A percentile compares a stretch with the other conserved stretches of the same genome.
phyloP scores from a whole-genome alignment of 2,329 filamentous ascomycete species.

The Pyrenophora teres region DNA sequence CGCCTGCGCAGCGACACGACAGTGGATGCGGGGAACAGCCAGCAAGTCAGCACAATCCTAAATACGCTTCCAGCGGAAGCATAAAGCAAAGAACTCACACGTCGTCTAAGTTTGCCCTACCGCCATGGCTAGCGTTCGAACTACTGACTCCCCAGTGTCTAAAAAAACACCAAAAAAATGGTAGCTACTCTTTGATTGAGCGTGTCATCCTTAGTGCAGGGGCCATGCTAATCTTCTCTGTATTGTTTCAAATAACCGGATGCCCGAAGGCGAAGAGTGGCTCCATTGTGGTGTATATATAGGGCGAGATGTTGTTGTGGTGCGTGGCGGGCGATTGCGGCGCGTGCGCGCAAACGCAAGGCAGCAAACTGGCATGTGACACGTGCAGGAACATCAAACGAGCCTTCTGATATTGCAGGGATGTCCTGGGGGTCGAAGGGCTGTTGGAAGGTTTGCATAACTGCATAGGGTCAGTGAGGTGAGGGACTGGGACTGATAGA shows the following conservation, averaged over 20 bases:
- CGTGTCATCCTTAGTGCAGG: slow-evolving; percentile 90
- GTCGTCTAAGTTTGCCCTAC: neutral
- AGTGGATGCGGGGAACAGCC: too few species aligned
- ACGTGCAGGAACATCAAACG: neutral
- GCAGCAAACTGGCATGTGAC: slow-evolving; percentile 3
- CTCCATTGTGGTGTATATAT: neutral
- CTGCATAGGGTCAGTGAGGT: too few species aligned
- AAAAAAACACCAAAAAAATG: slow-evolving; percentile 29
- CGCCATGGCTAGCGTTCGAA: neutral
- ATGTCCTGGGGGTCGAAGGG: too few species aligned
- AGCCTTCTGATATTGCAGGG: neutral
- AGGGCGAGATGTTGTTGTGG: neutral
- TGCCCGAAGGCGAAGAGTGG: slow-evolving; percentile 16
- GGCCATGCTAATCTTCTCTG: slow-evolving; percentile 54
- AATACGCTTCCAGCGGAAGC: neutral
- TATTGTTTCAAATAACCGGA: slow-evolving; percentile 39
- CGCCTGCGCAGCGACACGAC: too few species aligned
- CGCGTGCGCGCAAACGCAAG: neutral
- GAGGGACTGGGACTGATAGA: too few species aligned
- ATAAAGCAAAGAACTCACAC: neutral
- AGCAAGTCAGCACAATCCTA: too few species aligned
- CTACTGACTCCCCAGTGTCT: neutral
- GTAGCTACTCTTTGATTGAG: slow-evolving; percentile 41
- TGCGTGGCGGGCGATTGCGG: neutral
- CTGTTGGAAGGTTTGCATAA: too few species aligned